Base-by-base conservation (phyloP, 495 filamentous ascomycete species). In the Neurospora africana region DNA sequence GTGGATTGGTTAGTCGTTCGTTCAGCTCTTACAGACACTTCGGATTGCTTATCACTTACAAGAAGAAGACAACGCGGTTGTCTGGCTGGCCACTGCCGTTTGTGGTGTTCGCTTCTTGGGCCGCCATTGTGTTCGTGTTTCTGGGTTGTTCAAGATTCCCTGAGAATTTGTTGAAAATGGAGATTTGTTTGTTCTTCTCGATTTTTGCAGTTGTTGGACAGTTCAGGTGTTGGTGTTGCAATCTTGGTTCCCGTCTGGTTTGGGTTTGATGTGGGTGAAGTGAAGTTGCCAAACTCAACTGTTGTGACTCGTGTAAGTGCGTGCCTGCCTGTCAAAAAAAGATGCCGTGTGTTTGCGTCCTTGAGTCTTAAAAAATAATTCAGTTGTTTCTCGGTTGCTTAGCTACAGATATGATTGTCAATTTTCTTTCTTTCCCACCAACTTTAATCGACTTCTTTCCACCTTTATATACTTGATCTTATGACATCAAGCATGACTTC, bases 51-150 rank as follows among this genome's bases (percentile, higher is more conserved):
- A 9, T 65, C 11, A 74, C 83, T 79, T 69, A 85, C 84, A 86
- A 85, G 77, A 86, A 86, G 30, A 86, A 78, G 41, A 85, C 82
- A 4, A 65, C 27, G 15, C 53, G 53, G 53, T 36, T 78, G 78
- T 68, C 75, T 78, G 5, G 65, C 68, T 19, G 27, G 65, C 77
- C 75, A n/a, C 72, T 73, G 23, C 33, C 27, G 19, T 36, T 47
- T 3, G 21, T 43, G 11, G n/a, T 38, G 21, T 6, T 69, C 4
- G 72, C 19, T 41, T 69, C 41, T 72, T 68, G 53, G 27, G 69
- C 23, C 0, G 68, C 72, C 72, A 36, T 36, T 1, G 36, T 36
- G 6, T 36, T 7, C 8, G 36, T 36, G 5, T 5, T 36, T 36
- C 36, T 36, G 4, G 36, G 36, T 36, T 36, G 36, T 36, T 23